These are phyloP conservation scores for Globisporangium megalacanthum DNA, from an alignment of 352 stramenopile genomes.

Conservation along the genomic window DNA sequence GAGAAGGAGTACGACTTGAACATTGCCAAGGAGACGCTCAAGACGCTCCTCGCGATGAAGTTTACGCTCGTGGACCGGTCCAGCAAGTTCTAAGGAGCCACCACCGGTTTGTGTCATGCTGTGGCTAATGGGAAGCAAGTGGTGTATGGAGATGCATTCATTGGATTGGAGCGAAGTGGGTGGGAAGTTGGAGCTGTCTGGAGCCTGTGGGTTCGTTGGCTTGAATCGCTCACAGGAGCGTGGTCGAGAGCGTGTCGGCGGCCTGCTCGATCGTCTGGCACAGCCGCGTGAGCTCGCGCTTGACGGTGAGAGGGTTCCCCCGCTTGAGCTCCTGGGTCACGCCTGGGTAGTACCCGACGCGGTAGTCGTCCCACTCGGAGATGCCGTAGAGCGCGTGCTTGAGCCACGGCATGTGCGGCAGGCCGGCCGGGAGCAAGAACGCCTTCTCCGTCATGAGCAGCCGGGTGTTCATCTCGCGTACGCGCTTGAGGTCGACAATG, in stretches of 20 bases:
- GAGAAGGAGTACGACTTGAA: constrained; percentile 89
- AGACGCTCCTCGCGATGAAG: constrained; percentile 85
- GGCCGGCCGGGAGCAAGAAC: constrained; percentile 62
- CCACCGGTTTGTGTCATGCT: background rate
- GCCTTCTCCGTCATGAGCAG: constrained; percentile 77
- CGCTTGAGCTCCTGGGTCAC: constrained; percentile 70
- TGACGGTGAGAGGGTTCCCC: constrained; percentile 65
- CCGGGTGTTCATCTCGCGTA: constrained; percentile 81
- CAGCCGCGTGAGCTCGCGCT: constrained; percentile 69
- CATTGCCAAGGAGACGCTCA: constrained; percentile 84
- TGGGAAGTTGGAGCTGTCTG: too few species aligned
- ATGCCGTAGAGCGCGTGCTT: constrained; percentile 81
- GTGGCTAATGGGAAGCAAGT: background rate
- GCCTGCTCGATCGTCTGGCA: constrained; percentile 78
- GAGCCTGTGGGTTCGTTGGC: too few species aligned
- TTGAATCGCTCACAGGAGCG: constrained; percentile 24
- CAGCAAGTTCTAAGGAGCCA: constrained; percentile 36
- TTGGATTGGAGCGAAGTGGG: background rate
- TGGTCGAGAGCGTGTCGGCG: constrained; percentile 60
- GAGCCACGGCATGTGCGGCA: constrained; percentile 73
- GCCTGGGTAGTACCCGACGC: constrained; percentile 63
- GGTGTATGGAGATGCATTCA: background rate
- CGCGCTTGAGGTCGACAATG: constrained; percentile 66
- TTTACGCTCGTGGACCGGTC: constrained; percentile 75
- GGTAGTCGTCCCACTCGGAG: constrained; percentile 81